Conservation (phyloP, 257 asterid genomes). For the Craterostigma plantagineum region DNA sequence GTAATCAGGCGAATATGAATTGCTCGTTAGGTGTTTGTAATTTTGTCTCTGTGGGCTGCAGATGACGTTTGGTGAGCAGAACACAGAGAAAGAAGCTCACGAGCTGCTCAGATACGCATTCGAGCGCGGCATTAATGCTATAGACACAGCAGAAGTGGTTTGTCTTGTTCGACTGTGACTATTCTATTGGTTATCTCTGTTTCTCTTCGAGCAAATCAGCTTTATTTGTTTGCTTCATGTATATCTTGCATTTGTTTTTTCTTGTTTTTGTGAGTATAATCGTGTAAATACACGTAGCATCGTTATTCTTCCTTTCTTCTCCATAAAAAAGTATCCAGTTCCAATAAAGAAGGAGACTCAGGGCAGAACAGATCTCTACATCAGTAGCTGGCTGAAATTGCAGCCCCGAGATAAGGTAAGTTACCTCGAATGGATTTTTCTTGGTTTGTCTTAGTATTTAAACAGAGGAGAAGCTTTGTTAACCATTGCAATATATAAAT, state of each 20-base stretch:
- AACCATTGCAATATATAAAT: too few species aligned
- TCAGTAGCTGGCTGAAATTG: slow-evolving; percentile 65
- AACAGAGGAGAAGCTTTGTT: background rate
- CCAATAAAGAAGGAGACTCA: slow-evolving; percentile 59
- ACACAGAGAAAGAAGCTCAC: slow-evolving; percentile 91
- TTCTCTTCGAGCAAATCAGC: slow-evolving; percentile 2
- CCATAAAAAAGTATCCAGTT: slow-evolving; percentile 42
- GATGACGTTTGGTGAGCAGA: slow-evolving; percentile 96
- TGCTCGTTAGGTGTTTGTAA: slow-evolving; percentile 1
- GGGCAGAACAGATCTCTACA: slow-evolving; percentile 59
- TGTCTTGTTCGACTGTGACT: slow-evolving; percentile 1
- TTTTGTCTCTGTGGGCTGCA: slow-evolving; percentile 12
- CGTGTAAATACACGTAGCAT: too few species aligned
- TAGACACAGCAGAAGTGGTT: slow-evolving; percentile 81
- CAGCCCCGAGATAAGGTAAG: slow-evolving; percentile 81
- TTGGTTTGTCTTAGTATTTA: background rate
- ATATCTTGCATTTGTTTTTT: too few species aligned
- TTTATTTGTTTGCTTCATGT: slow-evolving; percentile 6
- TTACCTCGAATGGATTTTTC: background rate
- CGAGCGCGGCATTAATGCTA: slow-evolving; percentile 54
- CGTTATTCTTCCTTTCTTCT: slow-evolving; percentile 3
- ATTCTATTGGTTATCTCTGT: background rate
- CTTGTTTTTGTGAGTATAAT: too few species aligned
- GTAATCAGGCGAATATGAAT: slow-evolving; percentile 2
- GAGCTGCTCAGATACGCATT: slow-evolving; percentile 62